phyloP scores from a whole-genome alignment of 208 protist species.

The Endotrypanum monterogeii region DNA sequence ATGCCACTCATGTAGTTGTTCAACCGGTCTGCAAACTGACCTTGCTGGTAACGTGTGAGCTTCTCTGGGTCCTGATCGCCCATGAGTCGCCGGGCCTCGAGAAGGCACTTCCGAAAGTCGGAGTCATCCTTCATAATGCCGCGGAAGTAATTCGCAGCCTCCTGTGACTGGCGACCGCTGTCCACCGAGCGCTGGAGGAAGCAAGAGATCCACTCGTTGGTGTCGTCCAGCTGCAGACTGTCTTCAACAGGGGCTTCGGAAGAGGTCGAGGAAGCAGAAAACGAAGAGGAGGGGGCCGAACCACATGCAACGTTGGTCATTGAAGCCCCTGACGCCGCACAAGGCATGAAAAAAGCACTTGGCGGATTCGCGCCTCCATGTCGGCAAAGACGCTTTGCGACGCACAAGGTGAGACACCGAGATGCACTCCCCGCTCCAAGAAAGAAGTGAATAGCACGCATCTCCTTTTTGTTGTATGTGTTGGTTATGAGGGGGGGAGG shows the following conservation, averaged over 20 bases:
- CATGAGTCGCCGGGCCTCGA: conserved; percentile 60
- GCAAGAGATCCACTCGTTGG: conserved; percentile 41
- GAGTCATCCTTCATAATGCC: conserved; percentile 57
- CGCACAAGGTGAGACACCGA: not conserved
- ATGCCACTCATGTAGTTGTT: conserved; percentile 51
- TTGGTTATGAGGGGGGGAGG: not conserved
- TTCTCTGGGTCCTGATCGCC: conserved; percentile 62
- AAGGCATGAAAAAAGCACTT: not conserved
- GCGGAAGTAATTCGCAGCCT: conserved; percentile 70
- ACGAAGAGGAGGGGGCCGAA: not conserved
- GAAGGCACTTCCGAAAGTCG: conserved; percentile 56
- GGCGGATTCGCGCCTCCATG: not conserved
- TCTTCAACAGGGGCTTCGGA: not conserved
- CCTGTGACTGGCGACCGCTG: conserved; percentile 42
- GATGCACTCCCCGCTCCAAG: not conserved
- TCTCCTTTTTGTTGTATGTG: not conserved
- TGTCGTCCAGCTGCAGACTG: conserved; percentile 32
- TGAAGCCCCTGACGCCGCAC: conserved; percentile 4
- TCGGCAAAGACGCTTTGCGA: not conserved
- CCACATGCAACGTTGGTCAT: not conserved
- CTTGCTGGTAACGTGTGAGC: conserved; percentile 73
- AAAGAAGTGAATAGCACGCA: not conserved
- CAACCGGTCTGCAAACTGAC: conserved; percentile 65
- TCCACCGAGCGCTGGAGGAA: conserved; percentile 47
- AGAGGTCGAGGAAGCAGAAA: not conserved